A percentile compares a stretch with the other conserved stretches of the same genome.
Evolutionary conservation across 2,329 filamentous ascomycete species (phyloP).

Genomic region (Rosellinia necatrix): DNA sequence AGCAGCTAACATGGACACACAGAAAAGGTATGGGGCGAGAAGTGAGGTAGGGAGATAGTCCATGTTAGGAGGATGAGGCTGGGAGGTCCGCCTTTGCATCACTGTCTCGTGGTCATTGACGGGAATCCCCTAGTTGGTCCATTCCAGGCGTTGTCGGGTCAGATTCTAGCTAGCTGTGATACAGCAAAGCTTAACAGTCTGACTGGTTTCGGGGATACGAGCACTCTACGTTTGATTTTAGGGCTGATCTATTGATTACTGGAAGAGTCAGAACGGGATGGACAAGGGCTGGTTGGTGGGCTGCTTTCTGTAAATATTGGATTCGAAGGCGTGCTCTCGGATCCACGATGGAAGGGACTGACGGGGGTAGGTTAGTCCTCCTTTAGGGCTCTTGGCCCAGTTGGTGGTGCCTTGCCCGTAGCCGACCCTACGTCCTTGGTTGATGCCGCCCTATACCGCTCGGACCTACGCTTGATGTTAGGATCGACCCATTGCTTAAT

Average conservation of each 20-base stretch:
- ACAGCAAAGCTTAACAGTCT: slow-evolving; percentile 55
- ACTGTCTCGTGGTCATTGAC: slow-evolving; percentile 57
- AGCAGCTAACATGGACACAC: no score
- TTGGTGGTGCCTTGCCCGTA: slow-evolving; percentile 57
- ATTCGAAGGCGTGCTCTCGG: slow-evolving; percentile 47
- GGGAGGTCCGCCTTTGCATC: slow-evolving; percentile 53
- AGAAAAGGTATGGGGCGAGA: no score
- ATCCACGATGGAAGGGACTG: slow-evolving; percentile 46
- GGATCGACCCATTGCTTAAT: no score
- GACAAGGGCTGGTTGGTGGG: slow-evolving; percentile 56
- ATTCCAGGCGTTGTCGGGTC: slow-evolving; percentile 44
- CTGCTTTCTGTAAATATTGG: slow-evolving; percentile 49
- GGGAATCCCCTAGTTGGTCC: slow-evolving; percentile 49
- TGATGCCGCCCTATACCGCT: slow-evolving; percentile 47
- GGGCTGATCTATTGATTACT: slow-evolving; percentile 67
- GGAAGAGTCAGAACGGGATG: slow-evolving; percentile 55
- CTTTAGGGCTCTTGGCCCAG: slow-evolving; percentile 55
- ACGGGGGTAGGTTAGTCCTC: slow-evolving; percentile 55
- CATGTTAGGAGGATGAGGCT: no score
- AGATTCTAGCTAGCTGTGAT: slow-evolving; percentile 42
- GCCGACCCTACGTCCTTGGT: slow-evolving; percentile 43
- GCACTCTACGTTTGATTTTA: slow-evolving; percentile 52
- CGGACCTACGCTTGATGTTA: no score
- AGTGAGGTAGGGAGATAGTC: no score
- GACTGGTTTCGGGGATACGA: slow-evolving; percentile 57